Evolutionary conservation across 768 basidiomycete genomes (phyloP).

Genomic region (Leccinum sublutescens): DNA sequence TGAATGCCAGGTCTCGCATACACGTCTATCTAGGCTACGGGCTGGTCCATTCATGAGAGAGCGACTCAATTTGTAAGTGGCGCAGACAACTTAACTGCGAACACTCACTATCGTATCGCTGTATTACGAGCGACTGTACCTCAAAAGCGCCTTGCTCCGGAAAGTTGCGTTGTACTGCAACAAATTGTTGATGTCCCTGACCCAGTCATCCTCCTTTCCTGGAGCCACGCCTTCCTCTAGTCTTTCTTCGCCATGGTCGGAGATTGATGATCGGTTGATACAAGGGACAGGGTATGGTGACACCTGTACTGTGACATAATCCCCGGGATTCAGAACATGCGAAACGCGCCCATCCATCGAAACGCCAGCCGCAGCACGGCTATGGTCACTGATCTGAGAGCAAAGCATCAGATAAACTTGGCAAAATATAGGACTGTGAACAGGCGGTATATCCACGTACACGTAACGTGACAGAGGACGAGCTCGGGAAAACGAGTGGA

Average conservation of each 20-base stretch:
- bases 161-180: slow-evolving; percentile 95
- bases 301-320: slow-evolving; percentile 80
- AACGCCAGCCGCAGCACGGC: slow-evolving; percentile 82
- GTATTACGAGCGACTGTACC: slow-evolving; percentile 55
- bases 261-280: slow-evolving; percentile 81
- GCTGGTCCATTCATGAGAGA: neutral
- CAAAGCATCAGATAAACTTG: neutral
- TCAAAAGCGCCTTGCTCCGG: slow-evolving; percentile 79
- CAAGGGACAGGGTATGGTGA: slow-evolving; percentile 92
- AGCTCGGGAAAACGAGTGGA: slow-evolving; percentile 85
- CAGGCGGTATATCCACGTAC: slow-evolving; percentile 41
- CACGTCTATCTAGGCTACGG: slow-evolving; percentile 4
- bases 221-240: slow-evolving; percentile 67
- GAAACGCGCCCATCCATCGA: slow-evolving; percentile 93
- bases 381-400: slow-evolving; percentile 75
- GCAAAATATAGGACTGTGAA: neutral
- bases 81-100: neutral
- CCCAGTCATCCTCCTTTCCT: slow-evolving; percentile 91
- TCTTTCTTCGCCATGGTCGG: slow-evolving; percentile 43
- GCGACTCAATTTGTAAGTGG: neutral
- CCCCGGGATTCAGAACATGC: slow-evolving; percentile 77
- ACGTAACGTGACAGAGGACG: slow-evolving; percentile 70
- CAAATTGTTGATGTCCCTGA: slow-evolving; percentile 93
- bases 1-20: neutral
- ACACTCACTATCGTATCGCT: slow-evolving; percentile 14